Evolutionary conservation across 352 stramenopile species (phyloP).

Genomic region (Pythium insidiosum): DNA sequence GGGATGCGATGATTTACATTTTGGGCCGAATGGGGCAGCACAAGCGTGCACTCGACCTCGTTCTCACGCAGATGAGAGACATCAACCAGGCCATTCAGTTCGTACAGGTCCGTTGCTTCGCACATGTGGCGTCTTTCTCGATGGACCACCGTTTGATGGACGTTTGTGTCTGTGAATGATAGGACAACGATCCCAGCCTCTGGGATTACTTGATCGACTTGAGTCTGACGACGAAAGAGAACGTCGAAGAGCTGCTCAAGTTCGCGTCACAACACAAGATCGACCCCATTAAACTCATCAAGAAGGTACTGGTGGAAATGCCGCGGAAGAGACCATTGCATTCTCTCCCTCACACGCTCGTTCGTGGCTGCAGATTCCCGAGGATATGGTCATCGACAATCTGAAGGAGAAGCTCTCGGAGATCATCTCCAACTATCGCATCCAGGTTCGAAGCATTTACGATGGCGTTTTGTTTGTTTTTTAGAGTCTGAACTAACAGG

Average conservation of each 20-base stretch:
- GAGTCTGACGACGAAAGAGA: slow-evolving; percentile 66
- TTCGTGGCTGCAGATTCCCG: slow-evolving; percentile 39
- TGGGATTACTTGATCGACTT: slow-evolving; percentile 84
- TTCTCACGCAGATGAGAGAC: slow-evolving; percentile 71
- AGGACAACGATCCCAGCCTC: slow-evolving; percentile 60
- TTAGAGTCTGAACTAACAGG: too few species aligned
- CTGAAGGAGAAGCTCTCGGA: slow-evolving; percentile 76
- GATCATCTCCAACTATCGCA: slow-evolving; percentile 74
- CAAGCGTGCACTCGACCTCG: slow-evolving; percentile 78
- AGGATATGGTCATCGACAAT: slow-evolving; percentile 76
- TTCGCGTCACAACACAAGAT: slow-evolving; percentile 79
- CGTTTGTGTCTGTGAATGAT: background rate
- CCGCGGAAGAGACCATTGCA: too few species aligned
- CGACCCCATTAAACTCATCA: slow-evolving; percentile 78
- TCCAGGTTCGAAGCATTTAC: slow-evolving; percentile 38
- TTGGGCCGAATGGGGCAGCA: slow-evolving; percentile 80
- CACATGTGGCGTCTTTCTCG: background rate
- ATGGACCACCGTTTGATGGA: background rate
- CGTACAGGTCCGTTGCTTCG: slow-evolving; percentile 28
- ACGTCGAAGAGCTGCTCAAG: slow-evolving; percentile 62
- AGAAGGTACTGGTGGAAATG: too few species aligned
- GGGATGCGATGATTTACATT: slow-evolving; percentile 86
- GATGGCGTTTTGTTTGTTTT: background rate
- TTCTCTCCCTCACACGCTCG: too few species aligned
- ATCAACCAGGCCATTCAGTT: slow-evolving; percentile 83